These are phyloP conservation scores for Talaromyces islandicus DNA, from an alignment of 2,329 filamentous ascomycete genomes.

Conservation along the genomic window DNA sequence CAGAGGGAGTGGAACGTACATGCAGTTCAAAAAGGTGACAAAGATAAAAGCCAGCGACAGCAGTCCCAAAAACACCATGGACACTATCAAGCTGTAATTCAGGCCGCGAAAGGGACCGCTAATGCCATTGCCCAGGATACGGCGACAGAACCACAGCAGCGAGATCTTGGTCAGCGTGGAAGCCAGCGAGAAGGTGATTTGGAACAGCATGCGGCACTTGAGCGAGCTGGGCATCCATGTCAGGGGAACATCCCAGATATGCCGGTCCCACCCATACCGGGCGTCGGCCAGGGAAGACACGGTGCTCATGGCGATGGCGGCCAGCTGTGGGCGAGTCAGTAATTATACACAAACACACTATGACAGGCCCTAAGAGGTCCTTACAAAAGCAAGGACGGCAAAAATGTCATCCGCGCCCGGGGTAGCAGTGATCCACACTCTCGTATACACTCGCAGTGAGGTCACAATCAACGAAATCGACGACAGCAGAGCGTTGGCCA, in stretches of 20 bases:
- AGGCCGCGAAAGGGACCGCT: conserved; percentile 16
- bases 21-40: conserved; percentile 35
- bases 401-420: conserved; percentile 44
- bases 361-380: conserved; percentile 21
- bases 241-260: conserved; percentile 36
- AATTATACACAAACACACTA: background rate
- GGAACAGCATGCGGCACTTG: conserved; percentile 31
- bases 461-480: conserved; percentile 36
- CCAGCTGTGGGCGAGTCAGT: conserved; percentile 17
- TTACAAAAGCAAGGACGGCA: conserved; percentile 39
- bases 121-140: conserved; percentile 5
- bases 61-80: conserved; percentile 26
- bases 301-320: conserved; percentile 26
- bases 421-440: conserved; percentile 39
- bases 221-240: conserved; percentile 22
- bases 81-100: conserved; percentile 19
- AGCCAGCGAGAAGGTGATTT: conserved; percentile 30
- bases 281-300: conserved; percentile 27
- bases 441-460: conserved; percentile 41
- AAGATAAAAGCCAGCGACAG: conserved; percentile 26
- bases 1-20: conserved; percentile 21
- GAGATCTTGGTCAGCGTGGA: conserved; percentile 9
- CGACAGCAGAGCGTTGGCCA: conserved; percentile 37
- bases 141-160: conserved; percentile 11
- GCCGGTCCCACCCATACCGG: conserved; percentile 32